A percentile compares a stretch with the other conserved stretches of the same genome.
These are phyloP conservation scores for Juglanconis juglandina DNA, from an alignment of 2,329 filamentous ascomycete species.

Conservation along the genomic window DNA sequence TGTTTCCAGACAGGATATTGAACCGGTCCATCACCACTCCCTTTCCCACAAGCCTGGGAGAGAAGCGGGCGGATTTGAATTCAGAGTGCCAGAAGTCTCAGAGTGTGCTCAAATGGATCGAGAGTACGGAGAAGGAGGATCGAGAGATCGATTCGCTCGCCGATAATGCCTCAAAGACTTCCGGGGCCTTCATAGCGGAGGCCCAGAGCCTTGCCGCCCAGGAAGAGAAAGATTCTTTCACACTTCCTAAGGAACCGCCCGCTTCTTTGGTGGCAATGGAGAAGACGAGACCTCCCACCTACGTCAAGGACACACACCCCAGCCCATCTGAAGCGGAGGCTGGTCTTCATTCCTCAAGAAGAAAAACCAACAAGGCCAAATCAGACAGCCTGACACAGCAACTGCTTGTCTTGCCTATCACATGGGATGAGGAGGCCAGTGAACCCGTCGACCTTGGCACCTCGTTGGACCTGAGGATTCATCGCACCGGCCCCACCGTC, in stretches of 20 bases:
- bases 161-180: no score
- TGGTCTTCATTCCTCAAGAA: background rate
- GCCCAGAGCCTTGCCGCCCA: no score
- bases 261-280: background rate
- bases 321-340: background rate
- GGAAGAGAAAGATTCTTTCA: background rate
- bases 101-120: no score
- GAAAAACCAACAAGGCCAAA: background rate
- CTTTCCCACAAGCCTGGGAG: background rate
- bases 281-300: background rate
- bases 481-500: background rate
- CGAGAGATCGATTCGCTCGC: no score
- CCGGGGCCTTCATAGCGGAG: no score
- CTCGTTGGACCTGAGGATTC: slow-evolving; percentile 4
- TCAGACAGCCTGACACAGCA: background rate
- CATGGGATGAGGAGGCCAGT: slow-evolving; percentile 5
- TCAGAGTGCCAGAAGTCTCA: background rate
- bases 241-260: no score
- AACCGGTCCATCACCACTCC: background rate
- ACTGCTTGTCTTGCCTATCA: background rate
- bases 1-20: background rate
- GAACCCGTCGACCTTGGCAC: slow-evolving; percentile 12
- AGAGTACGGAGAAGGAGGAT: no score
- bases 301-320: background rate
- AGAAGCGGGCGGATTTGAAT: background rate